Percentiles rank a stretch among this genome's conserved stretches.
Evolutionary conservation across 2,329 filamentous ascomycete species (phyloP).

Genomic region (Colletotrichum godetiae): DNA sequence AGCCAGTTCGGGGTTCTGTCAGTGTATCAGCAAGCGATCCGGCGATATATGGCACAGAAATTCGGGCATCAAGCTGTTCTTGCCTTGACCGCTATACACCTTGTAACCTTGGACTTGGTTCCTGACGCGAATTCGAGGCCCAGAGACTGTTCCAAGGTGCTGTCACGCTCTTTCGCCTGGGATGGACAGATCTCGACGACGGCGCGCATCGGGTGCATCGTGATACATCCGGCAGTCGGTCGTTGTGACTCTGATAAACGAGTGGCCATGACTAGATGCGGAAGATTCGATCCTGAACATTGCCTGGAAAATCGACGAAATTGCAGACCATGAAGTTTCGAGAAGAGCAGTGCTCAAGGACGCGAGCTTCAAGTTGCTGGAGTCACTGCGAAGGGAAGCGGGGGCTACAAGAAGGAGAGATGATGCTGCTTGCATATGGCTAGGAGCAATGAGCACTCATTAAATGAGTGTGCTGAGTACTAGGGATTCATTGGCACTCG

Average conservation of each 20-base stretch:
- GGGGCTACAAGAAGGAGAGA: too few species aligned
- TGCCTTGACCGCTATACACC: background rate
- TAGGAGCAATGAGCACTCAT: too few species aligned
- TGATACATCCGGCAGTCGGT: background rate
- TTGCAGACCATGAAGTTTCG: background rate
- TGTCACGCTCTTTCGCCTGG: background rate
- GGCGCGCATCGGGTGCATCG: background rate
- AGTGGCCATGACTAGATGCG: background rate
- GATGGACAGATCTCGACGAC: background rate
- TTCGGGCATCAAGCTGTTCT: background rate
- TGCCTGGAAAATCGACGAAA: background rate
- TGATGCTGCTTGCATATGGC: too few species aligned
- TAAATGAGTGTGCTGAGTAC: too few species aligned
- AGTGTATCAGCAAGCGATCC: background rate
- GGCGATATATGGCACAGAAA: background rate
- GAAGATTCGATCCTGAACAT: background rate
- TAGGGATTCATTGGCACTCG: too few species aligned
- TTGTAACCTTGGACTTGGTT: background rate
- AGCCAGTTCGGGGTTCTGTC: background rate
- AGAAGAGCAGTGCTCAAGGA: background rate
- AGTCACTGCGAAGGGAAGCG: too few species aligned
- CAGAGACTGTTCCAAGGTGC: background rate
- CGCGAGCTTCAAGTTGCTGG: too few species aligned
- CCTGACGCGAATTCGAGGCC: background rate
- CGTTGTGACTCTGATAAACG: background rate